Conservation (phyloP, 805 yeast species). For the Wickerhamomyces xylosicus region DNA sequence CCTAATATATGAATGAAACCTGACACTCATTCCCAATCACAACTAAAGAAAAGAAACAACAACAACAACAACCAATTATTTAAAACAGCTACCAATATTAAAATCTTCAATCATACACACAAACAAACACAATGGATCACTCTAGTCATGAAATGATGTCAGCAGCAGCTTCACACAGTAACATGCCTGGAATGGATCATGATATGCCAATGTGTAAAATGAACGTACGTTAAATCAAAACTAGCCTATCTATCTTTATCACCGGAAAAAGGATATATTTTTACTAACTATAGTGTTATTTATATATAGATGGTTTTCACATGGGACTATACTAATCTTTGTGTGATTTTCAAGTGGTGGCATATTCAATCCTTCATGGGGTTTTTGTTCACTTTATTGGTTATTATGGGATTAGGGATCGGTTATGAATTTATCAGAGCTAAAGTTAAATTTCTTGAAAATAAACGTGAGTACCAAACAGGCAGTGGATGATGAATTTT, state of each 20-base stretch:
- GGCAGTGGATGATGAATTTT: background rate
- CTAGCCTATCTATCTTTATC: background rate
- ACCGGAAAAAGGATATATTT: background rate
- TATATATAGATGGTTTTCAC: slow-evolving; percentile 53
- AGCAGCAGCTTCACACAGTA: background rate
- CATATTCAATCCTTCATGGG: slow-evolving; percentile 46
- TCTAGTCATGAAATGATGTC: background rate
- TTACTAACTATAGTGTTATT: background rate
- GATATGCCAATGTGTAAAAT: background rate
- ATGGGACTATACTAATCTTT: slow-evolving; percentile 66
- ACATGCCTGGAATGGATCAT: background rate
- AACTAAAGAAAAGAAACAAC: no score
- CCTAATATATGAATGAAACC: no score
- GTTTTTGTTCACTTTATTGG: slow-evolving; percentile 40
- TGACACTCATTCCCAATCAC: no score
- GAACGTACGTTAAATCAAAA: background rate
- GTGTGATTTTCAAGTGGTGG: slow-evolving; percentile 77
- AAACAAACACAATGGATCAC: background rate
- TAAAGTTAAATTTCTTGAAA: slow-evolving; percentile 9
- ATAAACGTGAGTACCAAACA: slow-evolving; percentile 12
- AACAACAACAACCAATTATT: no score
- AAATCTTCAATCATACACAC: no score
- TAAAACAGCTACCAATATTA: no score
- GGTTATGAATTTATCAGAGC: slow-evolving; percentile 52
- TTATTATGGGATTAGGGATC: slow-evolving; percentile 36